These are phyloP conservation scores for Meira miltonrushii DNA, from an alignment of 1,284 basidiomycete genomes.

Conservation along the genomic window DNA sequence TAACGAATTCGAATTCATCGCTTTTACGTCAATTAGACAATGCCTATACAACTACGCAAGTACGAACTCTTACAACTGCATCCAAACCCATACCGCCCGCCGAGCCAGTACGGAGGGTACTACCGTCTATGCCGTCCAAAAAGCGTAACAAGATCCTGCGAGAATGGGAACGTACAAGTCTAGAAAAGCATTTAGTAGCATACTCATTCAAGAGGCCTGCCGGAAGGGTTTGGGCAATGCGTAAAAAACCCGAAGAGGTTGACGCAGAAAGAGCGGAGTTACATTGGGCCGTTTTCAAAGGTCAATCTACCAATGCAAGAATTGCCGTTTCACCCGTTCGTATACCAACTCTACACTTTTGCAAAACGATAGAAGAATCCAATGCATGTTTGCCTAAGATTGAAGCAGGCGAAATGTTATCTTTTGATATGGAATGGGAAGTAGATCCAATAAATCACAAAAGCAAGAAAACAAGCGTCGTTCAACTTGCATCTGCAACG, in stretches of 20 bases:
- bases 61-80: no score
- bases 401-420: not conserved
- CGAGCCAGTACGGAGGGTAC: not conserved
- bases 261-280: not conserved
- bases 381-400: not conserved
- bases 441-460: not conserved
- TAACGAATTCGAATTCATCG: no score
- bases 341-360: no score
- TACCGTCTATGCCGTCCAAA: not conserved
- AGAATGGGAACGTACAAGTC: not conserved
- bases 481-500: conserved; percentile 2
- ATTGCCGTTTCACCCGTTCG: no score
- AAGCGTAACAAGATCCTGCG: not conserved
- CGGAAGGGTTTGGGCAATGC: not conserved
- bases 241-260: not conserved
- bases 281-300: no score
- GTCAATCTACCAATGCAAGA: no score
- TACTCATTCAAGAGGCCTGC: conserved; percentile 3
- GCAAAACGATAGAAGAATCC: no score
- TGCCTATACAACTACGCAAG: no score
- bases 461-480: not conserved
- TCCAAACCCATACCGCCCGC: no score
- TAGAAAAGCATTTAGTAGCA: not conserved
- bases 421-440: conserved; percentile 11
- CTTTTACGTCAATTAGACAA: no score